Percentiles rank a stretch among this genome's conserved stretches.
These are phyloP conservation scores for Lipomyces chichibuensis DNA, from an alignment of 805 yeast species.

Conservation along the genomic window DNA sequence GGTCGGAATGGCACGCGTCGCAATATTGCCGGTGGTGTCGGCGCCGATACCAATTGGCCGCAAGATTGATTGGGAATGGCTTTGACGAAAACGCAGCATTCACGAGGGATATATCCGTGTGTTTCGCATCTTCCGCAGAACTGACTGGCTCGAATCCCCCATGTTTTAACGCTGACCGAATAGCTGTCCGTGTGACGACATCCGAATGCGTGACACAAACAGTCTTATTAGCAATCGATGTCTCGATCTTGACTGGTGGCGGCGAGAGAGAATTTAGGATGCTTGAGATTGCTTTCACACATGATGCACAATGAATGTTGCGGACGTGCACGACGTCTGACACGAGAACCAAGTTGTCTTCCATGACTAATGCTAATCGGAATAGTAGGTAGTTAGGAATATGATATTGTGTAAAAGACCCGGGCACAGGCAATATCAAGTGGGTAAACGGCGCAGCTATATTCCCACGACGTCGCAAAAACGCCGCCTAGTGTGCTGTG, in stretches of 20 bases:
- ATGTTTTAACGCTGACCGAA: constrained; percentile 34
- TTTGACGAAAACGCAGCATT: constrained; percentile 25
- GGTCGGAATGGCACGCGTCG: constrained; percentile 30
- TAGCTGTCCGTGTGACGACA: constrained; percentile 25
- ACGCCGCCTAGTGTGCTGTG: neutral
- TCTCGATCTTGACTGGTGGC: constrained; percentile 21
- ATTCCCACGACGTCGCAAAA: neutral
- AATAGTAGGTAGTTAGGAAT: neutral
- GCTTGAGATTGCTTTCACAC: constrained; percentile 31
- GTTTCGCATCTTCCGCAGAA: constrained; percentile 18
- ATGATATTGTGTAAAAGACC: neutral
- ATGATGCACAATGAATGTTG: constrained; percentile 37
- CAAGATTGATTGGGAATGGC: constrained; percentile 30
- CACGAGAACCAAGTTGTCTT: constrained; percentile 20
- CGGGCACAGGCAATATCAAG: neutral
- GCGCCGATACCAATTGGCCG: constrained; percentile 29
- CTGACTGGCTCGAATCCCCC: constrained; percentile 37
- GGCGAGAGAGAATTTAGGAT: constrained; percentile 34
- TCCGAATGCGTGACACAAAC: constrained; percentile 34
- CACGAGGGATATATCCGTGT: constrained; percentile 1
- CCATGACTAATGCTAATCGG: constrained; percentile 13
- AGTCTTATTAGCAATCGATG: constrained; percentile 28
- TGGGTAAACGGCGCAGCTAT: neutral
- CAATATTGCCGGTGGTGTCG: constrained; percentile 32
- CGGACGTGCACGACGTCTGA: constrained; percentile 30